A percentile compares a stretch with the other conserved stretches of the same genome.
Evolutionary conservation across 1,139 yeast species (phyloP).

Genomic region (Hansenula sp.): DNA sequence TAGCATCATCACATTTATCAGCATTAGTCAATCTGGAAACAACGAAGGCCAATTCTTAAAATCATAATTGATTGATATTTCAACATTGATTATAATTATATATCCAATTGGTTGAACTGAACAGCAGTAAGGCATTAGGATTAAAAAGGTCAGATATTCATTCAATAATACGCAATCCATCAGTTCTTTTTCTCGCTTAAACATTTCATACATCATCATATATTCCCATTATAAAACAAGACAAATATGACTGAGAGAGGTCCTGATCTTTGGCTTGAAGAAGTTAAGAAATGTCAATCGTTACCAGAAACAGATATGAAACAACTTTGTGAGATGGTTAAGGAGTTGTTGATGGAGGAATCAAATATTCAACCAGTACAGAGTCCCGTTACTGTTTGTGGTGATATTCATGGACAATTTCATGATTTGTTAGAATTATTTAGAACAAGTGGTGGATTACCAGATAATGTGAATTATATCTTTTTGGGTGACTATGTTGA

Average conservation of each 20-base stretch:
- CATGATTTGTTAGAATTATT: conserved; percentile 91
- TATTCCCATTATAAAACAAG: neutral
- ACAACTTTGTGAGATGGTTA: conserved; percentile 90
- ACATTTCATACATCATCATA: neutral
- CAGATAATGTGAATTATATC: conserved; percentile 70
- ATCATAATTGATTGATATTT: too few species aligned
- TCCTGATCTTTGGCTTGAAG: conserved; percentile 96
- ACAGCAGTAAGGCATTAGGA: too few species aligned
- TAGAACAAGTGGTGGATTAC: conserved; percentile 92
- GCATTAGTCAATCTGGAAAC: too few species aligned
- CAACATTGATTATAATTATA: too few species aligned
- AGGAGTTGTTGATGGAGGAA: conserved; percentile 87
- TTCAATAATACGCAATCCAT: too few species aligned
- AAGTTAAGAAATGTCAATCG: conserved; percentile 84
- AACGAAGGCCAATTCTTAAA: too few species aligned
- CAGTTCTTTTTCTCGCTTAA: neutral
- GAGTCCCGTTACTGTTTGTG: conserved; percentile 98
- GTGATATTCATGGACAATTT: conserved; percentile 98
- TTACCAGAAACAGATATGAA: conserved; percentile 94
- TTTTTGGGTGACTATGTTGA: conserved; percentile 96
- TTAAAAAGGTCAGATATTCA: too few species aligned
- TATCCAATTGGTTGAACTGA: too few species aligned
- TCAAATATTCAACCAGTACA: conserved; percentile 95
- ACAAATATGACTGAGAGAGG: conserved; percentile 69
- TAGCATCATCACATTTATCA: too few species aligned